phyloP scores from a whole-genome alignment of 192 early-diverging fungal species.

The Coemansia sp. region DNA sequence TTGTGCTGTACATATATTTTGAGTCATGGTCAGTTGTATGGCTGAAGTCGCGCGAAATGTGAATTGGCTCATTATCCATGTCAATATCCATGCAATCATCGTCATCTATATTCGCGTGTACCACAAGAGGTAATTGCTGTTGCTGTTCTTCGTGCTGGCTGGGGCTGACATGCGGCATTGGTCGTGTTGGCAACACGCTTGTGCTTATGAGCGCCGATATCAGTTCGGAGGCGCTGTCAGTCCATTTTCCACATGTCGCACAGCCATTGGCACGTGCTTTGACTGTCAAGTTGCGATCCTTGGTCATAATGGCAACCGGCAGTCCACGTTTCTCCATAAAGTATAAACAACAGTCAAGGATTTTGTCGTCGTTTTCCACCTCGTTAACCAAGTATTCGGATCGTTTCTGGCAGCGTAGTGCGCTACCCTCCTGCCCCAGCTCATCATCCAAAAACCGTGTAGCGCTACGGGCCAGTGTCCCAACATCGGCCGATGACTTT shows the following conservation, averaged over 20 bases:
- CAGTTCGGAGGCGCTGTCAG: constrained; percentile 4
- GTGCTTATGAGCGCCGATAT: constrained; percentile 10
- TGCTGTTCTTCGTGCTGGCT: background rate
- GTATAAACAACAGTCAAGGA: constrained; percentile 47
- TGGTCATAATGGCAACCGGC: constrained; percentile 35
- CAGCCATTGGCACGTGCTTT: constrained; percentile 42
- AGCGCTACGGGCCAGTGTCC: constrained; percentile 23
- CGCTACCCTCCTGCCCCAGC: constrained; percentile 17
- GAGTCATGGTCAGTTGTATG: too few relatives aligned
- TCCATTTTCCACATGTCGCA: constrained; percentile 32
- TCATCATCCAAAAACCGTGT: constrained; percentile 30
- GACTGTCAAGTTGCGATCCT: constrained; percentile 35
- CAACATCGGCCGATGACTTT: background rate
- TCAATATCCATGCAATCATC: constrained; percentile 18
- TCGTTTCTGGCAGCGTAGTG: constrained; percentile 32
- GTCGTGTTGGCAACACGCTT: background rate
- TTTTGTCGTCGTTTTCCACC: constrained; percentile 31
- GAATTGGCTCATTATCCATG: constrained; percentile 1
- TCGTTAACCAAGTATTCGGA: constrained; percentile 39
- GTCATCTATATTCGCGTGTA: background rate
- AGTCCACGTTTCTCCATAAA: constrained; percentile 27
- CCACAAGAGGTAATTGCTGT: background rate
- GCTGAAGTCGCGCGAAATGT: background rate
- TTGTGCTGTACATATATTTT: too few relatives aligned
- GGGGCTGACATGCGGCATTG: background rate